A percentile compares a stretch with the other conserved stretches of the same genome.
These are phyloP conservation scores for Thelephora terrestris DNA, from an alignment of 1,284 basidiomycete species.

Conservation along the genomic window DNA sequence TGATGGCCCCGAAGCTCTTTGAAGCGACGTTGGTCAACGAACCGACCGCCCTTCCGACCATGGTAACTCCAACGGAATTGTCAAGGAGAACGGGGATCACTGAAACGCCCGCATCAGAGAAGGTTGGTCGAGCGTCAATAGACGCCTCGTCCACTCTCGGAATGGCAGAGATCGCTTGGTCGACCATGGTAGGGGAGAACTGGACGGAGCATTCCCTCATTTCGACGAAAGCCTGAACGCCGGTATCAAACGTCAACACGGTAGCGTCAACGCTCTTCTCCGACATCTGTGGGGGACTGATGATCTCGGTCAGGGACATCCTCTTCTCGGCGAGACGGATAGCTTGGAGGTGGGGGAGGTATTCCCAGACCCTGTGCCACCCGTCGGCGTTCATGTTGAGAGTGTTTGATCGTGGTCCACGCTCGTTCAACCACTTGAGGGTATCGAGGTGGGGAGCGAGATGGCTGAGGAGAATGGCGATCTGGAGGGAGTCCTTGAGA, in stretches of 20 bases:
- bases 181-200: conserved; percentile 34
- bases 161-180: conserved; percentile 22
- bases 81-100: conserved; percentile 17
- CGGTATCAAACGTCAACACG: conserved; percentile 33
- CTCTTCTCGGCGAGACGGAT: conserved; percentile 51
- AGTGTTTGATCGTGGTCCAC: conserved; percentile 50
- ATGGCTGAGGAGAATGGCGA: conserved; percentile 63
- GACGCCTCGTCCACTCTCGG: conserved; percentile 17
- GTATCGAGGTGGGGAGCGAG: conserved; percentile 57
- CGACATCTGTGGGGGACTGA: conserved; percentile 18
- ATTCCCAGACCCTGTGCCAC: conserved; percentile 60
- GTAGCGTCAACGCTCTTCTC: conserved; percentile 48
- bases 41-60: conserved; percentile 17
- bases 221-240: conserved; percentile 37
- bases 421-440: conserved; percentile 65
- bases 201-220: conserved; percentile 37
- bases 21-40: conserved; percentile 6
- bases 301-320: conserved; percentile 26
- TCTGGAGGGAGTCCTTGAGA: conserved; percentile 53
- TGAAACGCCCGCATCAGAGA: conserved; percentile 17
- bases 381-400: conserved; percentile 52
- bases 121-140: conserved; percentile 24
- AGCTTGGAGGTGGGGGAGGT: conserved; percentile 56
- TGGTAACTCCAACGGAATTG: conserved; percentile 15
- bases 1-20: conserved; percentile 6